Evolutionary conservation across 106 monocot species (phyloP).

Genomic region (Dactylorhiza incarnata): DNA sequence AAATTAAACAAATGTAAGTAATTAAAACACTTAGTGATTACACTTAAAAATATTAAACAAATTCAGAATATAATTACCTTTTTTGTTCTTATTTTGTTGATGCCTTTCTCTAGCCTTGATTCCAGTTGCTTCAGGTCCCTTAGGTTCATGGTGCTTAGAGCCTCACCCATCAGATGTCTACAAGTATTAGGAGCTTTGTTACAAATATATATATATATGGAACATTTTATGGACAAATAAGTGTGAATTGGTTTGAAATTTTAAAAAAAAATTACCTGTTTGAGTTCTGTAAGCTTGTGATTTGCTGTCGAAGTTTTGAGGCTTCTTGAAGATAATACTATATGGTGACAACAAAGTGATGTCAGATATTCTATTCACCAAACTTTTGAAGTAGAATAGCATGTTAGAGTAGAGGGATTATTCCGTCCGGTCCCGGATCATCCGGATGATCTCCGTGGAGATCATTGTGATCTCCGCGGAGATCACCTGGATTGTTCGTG

Average conservation of each 20-base stretch:
- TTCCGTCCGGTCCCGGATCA: too few relatives aligned
- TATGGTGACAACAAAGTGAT: background rate
- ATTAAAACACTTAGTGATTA: background rate
- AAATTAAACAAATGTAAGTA: background rate
- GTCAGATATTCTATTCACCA: background rate
- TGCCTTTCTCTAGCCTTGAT: constrained; percentile 19
- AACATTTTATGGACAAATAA: too few relatives aligned
- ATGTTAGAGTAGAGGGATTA: too few relatives aligned
- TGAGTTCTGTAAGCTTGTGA: constrained; percentile 11
- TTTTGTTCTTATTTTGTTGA: constrained; percentile 23
- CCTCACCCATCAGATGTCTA: constrained; percentile 23
- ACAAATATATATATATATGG: background rate
- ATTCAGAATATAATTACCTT: constrained; percentile 5
- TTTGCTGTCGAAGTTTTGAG: constrained; percentile 15
- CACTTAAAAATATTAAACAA: background rate
- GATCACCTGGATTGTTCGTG: too few relatives aligned
- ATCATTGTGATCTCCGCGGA: too few relatives aligned
- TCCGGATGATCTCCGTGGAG: too few relatives aligned
- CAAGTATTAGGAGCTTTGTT: background rate
- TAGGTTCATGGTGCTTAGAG: constrained; percentile 18
- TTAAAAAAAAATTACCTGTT: constrained; percentile 11
- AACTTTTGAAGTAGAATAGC: too few relatives aligned
- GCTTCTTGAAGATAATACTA: constrained; percentile 22
- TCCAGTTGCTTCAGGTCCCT: constrained; percentile 27
- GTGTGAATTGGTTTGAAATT: too few relatives aligned